Percentiles rank a stretch among this genome's conserved stretches.
Evolutionary conservation across 768 basidiomycete species (phyloP).

Genomic region (Mycena rosella): DNA sequence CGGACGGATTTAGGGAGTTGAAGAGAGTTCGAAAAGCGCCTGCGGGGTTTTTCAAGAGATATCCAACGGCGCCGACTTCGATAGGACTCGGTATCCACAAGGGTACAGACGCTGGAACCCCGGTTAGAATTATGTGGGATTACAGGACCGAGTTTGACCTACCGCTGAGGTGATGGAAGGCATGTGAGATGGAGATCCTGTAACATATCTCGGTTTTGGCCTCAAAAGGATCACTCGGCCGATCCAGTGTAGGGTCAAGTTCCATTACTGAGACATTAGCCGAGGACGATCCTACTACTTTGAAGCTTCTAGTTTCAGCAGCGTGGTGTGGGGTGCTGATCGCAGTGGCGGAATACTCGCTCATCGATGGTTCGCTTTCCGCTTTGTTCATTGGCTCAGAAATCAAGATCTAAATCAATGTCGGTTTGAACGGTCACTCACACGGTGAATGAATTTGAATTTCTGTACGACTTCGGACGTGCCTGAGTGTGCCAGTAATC

Average conservation of each 20-base stretch:
- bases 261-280: neutral
- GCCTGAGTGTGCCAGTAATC: no score
- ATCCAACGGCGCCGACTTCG: slow-evolving; percentile 65
- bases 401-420: no score
- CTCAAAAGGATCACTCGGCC: slow-evolving; percentile 7
- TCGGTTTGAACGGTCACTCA: no score
- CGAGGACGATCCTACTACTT: slow-evolving; percentile 15
- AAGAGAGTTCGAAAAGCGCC: slow-evolving; percentile 66
- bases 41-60: slow-evolving; percentile 57
- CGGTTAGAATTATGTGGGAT: no score
- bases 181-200: slow-evolving; percentile 61
- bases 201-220: slow-evolving; percentile 60
- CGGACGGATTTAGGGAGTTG: slow-evolving; percentile 56
- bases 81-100: slow-evolving; percentile 64
- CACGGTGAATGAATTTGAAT: no score
- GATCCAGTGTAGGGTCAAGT: slow-evolving; percentile 16
- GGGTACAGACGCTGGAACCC: slow-evolving; percentile 52
- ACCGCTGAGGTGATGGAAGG: slow-evolving; percentile 43
- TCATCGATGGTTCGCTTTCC: no score
- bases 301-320: no score
- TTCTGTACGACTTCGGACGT: no score
- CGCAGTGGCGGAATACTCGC: no score
- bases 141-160: neutral
- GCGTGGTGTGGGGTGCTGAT: no score
- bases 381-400: no score